Conservation (phyloP, 495 filamentous ascomycete species). For the Hyaloscypha bicolor region DNA sequence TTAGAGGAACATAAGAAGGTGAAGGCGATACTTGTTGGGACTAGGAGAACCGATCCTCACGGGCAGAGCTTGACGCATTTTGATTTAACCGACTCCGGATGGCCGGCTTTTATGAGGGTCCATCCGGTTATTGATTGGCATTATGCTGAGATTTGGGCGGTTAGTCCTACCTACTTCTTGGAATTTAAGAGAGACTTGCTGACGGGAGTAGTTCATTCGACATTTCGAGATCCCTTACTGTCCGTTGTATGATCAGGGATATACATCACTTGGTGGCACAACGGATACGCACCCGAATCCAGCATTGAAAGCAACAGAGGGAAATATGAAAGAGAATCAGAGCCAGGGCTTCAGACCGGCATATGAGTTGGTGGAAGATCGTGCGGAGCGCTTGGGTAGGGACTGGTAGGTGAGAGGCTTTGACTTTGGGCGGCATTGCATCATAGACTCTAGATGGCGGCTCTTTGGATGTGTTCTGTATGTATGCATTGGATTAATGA, state of each 20-base stretch:
- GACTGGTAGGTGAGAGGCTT: constrained; percentile 42
- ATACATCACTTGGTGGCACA: constrained; percentile 86
- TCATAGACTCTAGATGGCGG: background rate
- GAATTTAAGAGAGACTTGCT: constrained; percentile 24
- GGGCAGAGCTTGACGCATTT: constrained; percentile 77
- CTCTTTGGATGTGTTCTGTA: background rate
- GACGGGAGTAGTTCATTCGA: constrained; percentile 68
- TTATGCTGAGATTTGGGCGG: constrained; percentile 92
- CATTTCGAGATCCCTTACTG: constrained; percentile 80
- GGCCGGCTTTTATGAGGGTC: constrained; percentile 90
- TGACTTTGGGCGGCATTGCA: background rate
- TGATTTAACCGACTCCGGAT: constrained; percentile 82
- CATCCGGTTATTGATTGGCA: constrained; percentile 98
- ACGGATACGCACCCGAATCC: constrained; percentile 92
- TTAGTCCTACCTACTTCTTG: constrained; percentile 42
- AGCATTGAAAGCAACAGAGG: constrained; percentile 53
- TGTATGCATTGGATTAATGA: background rate
- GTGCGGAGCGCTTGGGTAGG: constrained; percentile 83
- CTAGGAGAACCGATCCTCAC: constrained; percentile 89
- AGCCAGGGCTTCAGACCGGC: constrained; percentile 68
- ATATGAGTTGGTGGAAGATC: constrained; percentile 82
- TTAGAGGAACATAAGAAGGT: constrained; percentile 62
- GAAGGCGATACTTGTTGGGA: constrained; percentile 90
- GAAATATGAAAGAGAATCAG: constrained; percentile 28
- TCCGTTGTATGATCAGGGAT: constrained; percentile 75